Percentiles rank a stretch among this genome's conserved stretches.
Evolutionary conservation across 225 moss, liverwort and hornwort species (phyloP).

Genomic region (Polytrichum commune): DNA sequence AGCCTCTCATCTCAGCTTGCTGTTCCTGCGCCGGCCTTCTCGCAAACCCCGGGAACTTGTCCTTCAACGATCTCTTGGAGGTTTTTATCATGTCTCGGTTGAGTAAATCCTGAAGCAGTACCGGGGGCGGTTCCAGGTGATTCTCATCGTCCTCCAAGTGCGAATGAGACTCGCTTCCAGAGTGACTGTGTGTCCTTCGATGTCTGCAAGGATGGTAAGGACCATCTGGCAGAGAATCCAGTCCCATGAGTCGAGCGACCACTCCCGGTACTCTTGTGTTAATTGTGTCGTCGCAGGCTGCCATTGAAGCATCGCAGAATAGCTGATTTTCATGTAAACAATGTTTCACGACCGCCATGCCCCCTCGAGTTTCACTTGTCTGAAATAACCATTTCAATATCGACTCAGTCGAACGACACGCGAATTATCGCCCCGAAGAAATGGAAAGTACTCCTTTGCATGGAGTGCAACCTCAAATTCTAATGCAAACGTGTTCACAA

Average conservation of each 20-base stretch:
- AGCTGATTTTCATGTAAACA: conserved; percentile 22
- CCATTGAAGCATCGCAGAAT: conserved; percentile 14
- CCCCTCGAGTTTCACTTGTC: no score
- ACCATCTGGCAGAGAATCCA: conserved; percentile 69
- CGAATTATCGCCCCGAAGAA: no score
- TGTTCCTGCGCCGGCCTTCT: conserved; percentile 17
- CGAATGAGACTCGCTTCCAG: conserved; percentile 30
- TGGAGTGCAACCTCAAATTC: no score
- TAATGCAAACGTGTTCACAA: no score
- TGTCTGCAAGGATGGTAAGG: conserved; percentile 36
- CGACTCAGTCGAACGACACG: no score
- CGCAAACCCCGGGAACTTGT: conserved; percentile 11
- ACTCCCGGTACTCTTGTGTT: conserved; percentile 57
- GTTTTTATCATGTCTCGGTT: conserved; percentile 28
- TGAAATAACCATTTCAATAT: no score
- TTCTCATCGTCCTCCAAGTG: conserved; percentile 18
- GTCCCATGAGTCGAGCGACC: conserved; percentile 88
- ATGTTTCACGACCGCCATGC: background rate
- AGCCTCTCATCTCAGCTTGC: conserved; percentile 13
- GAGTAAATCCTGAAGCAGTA: conserved; percentile 61
- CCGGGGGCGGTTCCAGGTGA: conserved; percentile 10
- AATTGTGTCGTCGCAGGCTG: conserved; percentile 18
- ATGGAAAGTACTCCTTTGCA: no score
- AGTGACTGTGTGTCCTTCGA: conserved; percentile 30
- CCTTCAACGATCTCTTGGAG: conserved; percentile 25